Evolutionary conservation across 164 flowering plant species (phyloP).

Genomic region (Vitis labrusca): DNA sequence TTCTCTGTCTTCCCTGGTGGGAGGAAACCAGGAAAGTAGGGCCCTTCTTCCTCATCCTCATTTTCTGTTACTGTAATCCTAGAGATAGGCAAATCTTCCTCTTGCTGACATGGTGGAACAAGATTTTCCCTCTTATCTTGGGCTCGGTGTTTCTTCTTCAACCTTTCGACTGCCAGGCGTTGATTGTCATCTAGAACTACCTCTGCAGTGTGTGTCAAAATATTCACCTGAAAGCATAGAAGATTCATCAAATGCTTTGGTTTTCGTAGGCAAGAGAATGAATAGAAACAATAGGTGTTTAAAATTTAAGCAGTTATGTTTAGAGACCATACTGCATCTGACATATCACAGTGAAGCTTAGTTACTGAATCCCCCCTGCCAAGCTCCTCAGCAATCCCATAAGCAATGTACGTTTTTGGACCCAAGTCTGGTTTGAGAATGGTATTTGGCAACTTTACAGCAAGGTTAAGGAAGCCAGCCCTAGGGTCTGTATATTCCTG

Average conservation of each 20-base stretch:
- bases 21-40: slow-evolving; percentile 13
- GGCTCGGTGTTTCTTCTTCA: slow-evolving; percentile 52
- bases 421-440: slow-evolving; percentile 86
- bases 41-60: not conserved
- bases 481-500: slow-evolving; percentile 72
- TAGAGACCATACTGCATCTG: slow-evolving; percentile 74
- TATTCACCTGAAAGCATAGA: slow-evolving; percentile 58
- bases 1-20: slow-evolving; percentile 13
- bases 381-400: slow-evolving; percentile 71
- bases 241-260: not conserved
- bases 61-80: not conserved
- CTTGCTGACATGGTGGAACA: not conserved
- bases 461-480: slow-evolving; percentile 72
- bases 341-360: slow-evolving; percentile 85
- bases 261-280: not conserved
- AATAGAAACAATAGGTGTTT: not conserved
- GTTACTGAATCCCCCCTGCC: slow-evolving; percentile 97
- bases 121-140: slow-evolving; percentile 55
- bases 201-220: slow-evolving; percentile 73
- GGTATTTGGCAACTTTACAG: slow-evolving; percentile 59
- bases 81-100: not conserved
- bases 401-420: slow-evolving; percentile 90
- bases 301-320: not conserved
- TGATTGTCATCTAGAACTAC: slow-evolving; percentile 46
- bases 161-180: slow-evolving; percentile 25